Base-by-base conservation (phyloP, 176 grass and related monocot species). In the Cenchrus purpureus region DNA sequence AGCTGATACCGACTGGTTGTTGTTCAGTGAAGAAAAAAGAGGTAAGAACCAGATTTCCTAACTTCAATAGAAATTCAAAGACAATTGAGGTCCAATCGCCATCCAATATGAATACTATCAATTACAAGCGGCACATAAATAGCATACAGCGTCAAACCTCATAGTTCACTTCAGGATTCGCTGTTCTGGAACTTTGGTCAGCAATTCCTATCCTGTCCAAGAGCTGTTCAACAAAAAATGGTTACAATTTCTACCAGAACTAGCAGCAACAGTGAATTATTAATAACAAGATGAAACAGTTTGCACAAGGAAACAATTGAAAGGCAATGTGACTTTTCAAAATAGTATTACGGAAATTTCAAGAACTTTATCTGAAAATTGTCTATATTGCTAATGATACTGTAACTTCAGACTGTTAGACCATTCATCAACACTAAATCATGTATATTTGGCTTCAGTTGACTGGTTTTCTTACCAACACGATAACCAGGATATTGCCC, bases 141-240 rank as follows among this genome's bases (percentile, higher is more conserved):
- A 63, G 57, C 32, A 49, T n/a, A 61, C 3, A 4, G 29, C 80
- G 42, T 48, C 87, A 51, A 85, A 89, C 77, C 68, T 68, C 7
- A 6, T 61, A 11, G 66, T 7, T 1, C 42, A 80, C 82, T 44
- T 75, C 50, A 67, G 45, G 40, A 12, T 1, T 11, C 10, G 1
- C n/a, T 52, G 12, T 5, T 46, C 11, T 57, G 68, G 16, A 32
- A 45, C 46, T 58, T 75, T 0, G 49, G 4, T 34, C 6, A 10
- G n/a, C 16, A 17, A 37, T 68, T 68, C 51, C 19, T 66, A 51
- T 66, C 71, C 42, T 29, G 63, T 37, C 6, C 29, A 68, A 57
- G 80, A 79, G 1, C 87, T 80, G 51, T 68, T 74, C 50, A 40
- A 79, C 6, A 73, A 22, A 73, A 73, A 79, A 84, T 7, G 19